Percentiles rank a stretch among this genome's conserved stretches.
These are phyloP conservation scores for Colletotrichum sp. DNA, from an alignment of 2,329 filamentous ascomycete species.

Conservation along the genomic window DNA sequence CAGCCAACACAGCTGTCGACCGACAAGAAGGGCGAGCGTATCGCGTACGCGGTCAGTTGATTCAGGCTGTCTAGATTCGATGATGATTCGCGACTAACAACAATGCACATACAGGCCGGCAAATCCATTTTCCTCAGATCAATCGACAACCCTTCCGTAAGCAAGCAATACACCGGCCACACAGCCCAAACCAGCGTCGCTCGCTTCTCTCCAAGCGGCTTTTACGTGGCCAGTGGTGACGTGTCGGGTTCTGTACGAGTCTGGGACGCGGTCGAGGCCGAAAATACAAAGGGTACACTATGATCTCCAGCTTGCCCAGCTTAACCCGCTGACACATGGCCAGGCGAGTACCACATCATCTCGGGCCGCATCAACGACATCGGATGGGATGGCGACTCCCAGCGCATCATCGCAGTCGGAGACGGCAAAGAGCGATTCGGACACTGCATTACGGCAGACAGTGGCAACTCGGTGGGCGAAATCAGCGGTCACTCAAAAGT, in stretches of 20 bases:
- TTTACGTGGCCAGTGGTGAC: conserved; percentile 94
- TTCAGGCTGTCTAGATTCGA: not conserved
- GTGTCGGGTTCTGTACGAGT: conserved; percentile 83
- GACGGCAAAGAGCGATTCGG: conserved; percentile 94
- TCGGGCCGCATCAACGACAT: conserved; percentile 95
- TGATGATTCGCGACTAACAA: not conserved
- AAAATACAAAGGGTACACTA: conserved; percentile 73
- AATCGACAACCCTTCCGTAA: conserved; percentile 85
- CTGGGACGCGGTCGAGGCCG: conserved; percentile 89
- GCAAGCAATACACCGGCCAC: conserved; percentile 92
- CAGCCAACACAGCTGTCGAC: conserved; percentile 88
- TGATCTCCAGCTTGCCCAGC: not conserved
- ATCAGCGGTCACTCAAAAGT: conserved; percentile 89
- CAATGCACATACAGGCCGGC: conserved; percentile 66
- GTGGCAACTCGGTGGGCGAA: conserved; percentile 94
- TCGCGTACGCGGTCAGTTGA: conserved; percentile 84
- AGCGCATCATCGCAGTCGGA: conserved; percentile 94
- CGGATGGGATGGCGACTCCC: conserved; percentile 96
- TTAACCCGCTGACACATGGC: not conserved
- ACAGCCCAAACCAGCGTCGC: conserved; percentile 89
- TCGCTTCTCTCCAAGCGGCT: conserved; percentile 91
- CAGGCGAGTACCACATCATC: conserved; percentile 90
- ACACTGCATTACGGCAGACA: conserved; percentile 93
- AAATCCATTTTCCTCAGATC: conserved; percentile 97
- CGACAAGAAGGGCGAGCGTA: conserved; percentile 87